phyloP scores from a whole-genome alignment of 768 basidiomycete species.

The Lentinula guzmanii region DNA sequence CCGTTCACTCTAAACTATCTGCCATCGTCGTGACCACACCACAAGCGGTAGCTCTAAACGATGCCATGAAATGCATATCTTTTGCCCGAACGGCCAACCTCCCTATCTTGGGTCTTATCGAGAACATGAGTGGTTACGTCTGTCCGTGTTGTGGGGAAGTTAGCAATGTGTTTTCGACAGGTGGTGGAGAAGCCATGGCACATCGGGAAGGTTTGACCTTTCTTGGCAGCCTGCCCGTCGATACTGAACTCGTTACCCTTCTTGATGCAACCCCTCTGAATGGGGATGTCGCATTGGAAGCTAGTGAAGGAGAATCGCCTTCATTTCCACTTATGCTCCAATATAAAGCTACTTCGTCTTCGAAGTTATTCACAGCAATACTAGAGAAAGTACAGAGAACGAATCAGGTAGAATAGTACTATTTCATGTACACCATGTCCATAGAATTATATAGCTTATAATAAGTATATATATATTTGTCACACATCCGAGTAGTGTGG shows the following conservation, averaged over 20 bases:
- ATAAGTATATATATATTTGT: no score
- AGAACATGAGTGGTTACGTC: slow-evolving; percentile 98
- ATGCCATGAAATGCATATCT: slow-evolving; percentile 93
- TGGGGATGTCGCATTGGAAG: slow-evolving; percentile 13
- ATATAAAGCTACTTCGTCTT: slow-evolving; percentile 67
- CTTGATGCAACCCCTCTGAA: slow-evolving; percentile 60
- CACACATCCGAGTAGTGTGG: no score
- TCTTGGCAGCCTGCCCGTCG: slow-evolving; percentile 87
- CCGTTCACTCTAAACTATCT: slow-evolving; percentile 69
- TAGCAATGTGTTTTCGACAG: slow-evolving; percentile 90
- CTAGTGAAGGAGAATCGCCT: not conserved
- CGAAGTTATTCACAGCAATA: slow-evolving; percentile 61
- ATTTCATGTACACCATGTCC: no score
- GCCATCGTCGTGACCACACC: slow-evolving; percentile 95
- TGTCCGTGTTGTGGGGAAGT: slow-evolving; percentile 97
- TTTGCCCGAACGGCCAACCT: slow-evolving; percentile 87
- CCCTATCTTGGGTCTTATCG: slow-evolving; percentile 86
- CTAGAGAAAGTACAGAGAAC: slow-evolving; percentile 16
- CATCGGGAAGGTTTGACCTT: slow-evolving; percentile 65
- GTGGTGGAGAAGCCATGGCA: slow-evolving; percentile 89
- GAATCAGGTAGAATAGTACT: not conserved
- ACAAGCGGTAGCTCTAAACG: slow-evolving; percentile 92
- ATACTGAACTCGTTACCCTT: slow-evolving; percentile 82
- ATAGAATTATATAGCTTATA: no score
- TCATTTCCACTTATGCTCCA: slow-evolving; percentile 48